phyloP scores from a whole-genome alignment of 2,329 filamentous ascomycete genomes.

The Aspergillus arachidicola region DNA sequence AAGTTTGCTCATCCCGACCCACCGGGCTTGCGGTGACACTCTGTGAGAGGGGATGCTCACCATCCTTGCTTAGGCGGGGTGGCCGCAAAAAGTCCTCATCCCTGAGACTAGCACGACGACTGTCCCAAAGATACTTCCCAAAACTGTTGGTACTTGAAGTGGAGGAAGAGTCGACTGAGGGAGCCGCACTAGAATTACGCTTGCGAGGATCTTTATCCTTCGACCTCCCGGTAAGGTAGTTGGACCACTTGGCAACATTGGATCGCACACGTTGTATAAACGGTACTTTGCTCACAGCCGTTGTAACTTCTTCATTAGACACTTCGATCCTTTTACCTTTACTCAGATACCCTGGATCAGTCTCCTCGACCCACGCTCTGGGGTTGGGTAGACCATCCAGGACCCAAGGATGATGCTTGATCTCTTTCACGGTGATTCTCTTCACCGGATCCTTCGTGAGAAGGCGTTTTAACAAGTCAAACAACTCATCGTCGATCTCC shows the following conservation, averaged over 20 bases:
- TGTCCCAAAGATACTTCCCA: constrained; percentile 54
- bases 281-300: constrained; percentile 85
- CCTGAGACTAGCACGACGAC: constrained; percentile 58
- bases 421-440: constrained; percentile 85
- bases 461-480: constrained; percentile 77
- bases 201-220: constrained; percentile 48
- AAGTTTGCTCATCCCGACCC: constrained; percentile 31
- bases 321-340: constrained; percentile 88
- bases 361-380: constrained; percentile 86
- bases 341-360: constrained; percentile 77
- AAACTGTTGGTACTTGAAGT: constrained; percentile 59
- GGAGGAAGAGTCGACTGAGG: constrained; percentile 55
- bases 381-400: constrained; percentile 75
- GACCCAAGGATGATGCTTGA: constrained; percentile 94
- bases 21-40: constrained; percentile 73
- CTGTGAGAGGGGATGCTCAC: constrained; percentile 74
- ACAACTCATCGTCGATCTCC: constrained; percentile 75
- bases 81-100: constrained; percentile 59
- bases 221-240: constrained; percentile 53
- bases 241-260: constrained; percentile 68
- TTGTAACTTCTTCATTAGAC: constrained; percentile 84
- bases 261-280: constrained; percentile 83
- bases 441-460: constrained; percentile 86
- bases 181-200: constrained; percentile 58
- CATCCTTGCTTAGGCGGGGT: constrained; percentile 53